Evolutionary conservation across 2,329 filamentous ascomycete species (phyloP).

Genomic region (Penicillium psychrosexuale): DNA sequence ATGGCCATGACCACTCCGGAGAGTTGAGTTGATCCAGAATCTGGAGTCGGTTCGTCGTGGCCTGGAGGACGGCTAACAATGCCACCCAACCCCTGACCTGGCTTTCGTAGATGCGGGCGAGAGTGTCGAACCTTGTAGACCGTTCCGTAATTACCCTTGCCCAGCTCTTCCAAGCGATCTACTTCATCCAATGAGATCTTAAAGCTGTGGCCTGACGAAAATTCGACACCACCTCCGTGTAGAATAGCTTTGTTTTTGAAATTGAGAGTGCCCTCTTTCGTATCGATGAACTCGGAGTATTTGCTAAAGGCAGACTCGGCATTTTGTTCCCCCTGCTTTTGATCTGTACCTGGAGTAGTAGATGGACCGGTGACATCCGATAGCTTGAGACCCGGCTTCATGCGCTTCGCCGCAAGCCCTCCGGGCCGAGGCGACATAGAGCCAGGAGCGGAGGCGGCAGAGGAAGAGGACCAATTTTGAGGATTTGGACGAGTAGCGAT

Average conservation of each 20-base stretch:
- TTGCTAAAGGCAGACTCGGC: slow-evolving; percentile 58
- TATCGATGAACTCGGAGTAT: slow-evolving; percentile 80
- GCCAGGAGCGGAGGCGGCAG: slow-evolving; percentile 15
- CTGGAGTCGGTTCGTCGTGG: slow-evolving; percentile 17
- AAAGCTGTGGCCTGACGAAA: slow-evolving; percentile 83
- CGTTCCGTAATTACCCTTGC: slow-evolving; percentile 97
- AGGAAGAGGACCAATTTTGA: slow-evolving; percentile 35
- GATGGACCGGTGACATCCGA: slow-evolving; percentile 47
- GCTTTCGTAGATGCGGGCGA: slow-evolving; percentile 61
- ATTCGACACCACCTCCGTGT: slow-evolving; percentile 85
- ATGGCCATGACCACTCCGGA: slow-evolving; percentile 89
- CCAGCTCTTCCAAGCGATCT: slow-evolving; percentile 85
- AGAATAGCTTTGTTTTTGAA: slow-evolving; percentile 93
- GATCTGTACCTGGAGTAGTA: slow-evolving; percentile 40
- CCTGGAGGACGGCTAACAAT: slow-evolving; percentile 49
- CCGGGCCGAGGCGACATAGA: slow-evolving; percentile 43
- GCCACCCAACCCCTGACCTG: slow-evolving; percentile 59
- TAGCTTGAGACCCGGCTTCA: slow-evolving; percentile 48
- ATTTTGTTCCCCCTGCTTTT: slow-evolving; percentile 20
- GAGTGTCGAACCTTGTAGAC: slow-evolving; percentile 95
- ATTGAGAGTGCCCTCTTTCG: slow-evolving; percentile 83
- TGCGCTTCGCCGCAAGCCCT: slow-evolving; percentile 47
- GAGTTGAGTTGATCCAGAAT: slow-evolving; percentile 25
- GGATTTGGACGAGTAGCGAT: slow-evolving; percentile 26
- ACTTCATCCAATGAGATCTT: slow-evolving; percentile 95